Evolutionary conservation across 2,329 filamentous ascomycete genomes (phyloP), one percentile per base, ranked within the genome.

Genomic region (Ramularia collo-cygni): DNA sequence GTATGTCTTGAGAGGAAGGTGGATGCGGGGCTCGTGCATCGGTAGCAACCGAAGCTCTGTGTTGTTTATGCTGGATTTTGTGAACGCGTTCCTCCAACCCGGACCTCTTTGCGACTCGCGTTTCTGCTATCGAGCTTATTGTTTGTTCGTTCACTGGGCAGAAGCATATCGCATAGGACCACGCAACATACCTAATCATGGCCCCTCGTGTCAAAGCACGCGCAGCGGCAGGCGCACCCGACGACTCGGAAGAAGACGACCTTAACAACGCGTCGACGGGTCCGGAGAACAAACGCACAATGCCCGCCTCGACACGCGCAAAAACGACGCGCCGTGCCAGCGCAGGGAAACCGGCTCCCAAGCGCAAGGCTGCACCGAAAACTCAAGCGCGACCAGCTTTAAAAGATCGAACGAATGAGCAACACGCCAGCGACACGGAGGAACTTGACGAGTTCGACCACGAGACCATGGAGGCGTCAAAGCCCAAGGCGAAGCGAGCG

Each of bases 371-470:
- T n/a, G 45, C 58, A 27, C 49, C 54, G 12, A 65, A 60, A 44
- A 42, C 51, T 27, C 53, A 59, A 38, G 6, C 21, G 10, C 64
- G 68, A 44, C 64, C 63, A 37, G 65, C 59, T 19, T 53, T 68
- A 30, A 63, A 62, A 10, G 68, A 70, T 46, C 58, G 58, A 37
- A 60, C 60, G 13, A 61, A 63, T 33, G 49, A 56, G 18, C 48
- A 40, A 21, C 58, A 62, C 35, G 61, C 49, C n/a, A 69, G 63
- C 52, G 58, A 60, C 30, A 51, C 45, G 28, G 54, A 57, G 35
- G 68, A 71, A 16, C 64, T 59, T 3, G 64, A 69, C 41, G 66
- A 69, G 33, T 63, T 63, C 13, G 68, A 70, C 14, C 65, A 64
- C 8, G 63, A 53, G 15, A 49, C 48, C 4, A 42, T 36, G 10